Conservation (phyloP, 441 rosid species). For the Eutrema salsugineum region DNA sequence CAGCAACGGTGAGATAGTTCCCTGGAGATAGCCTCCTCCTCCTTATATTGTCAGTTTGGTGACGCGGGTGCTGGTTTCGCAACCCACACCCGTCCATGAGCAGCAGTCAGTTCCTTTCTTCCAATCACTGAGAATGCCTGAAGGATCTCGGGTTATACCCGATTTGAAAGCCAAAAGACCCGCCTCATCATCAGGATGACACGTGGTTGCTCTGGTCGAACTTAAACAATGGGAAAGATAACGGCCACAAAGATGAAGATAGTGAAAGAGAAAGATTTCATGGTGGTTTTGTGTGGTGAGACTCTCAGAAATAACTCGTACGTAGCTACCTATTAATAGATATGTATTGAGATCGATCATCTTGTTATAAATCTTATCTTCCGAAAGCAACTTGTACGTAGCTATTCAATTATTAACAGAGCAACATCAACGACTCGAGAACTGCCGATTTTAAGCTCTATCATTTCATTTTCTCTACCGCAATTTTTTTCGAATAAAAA, state of each 20-base stretch:
- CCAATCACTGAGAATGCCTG: conserved; percentile 63
- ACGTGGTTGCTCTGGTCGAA: conserved; percentile 33
- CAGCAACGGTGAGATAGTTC: conserved; percentile 54
- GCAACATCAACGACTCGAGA: no score
- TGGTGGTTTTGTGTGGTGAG: neutral
- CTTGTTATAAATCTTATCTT: no score
- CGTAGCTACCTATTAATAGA: no score
- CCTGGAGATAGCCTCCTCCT: conserved; percentile 31
- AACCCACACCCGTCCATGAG: conserved; percentile 50
- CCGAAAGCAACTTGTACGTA: no score
- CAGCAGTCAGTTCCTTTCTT: conserved; percentile 60
- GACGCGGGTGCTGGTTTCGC: conserved; percentile 46
- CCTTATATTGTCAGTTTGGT: conserved; percentile 22
- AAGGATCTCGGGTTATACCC: conserved; percentile 61
- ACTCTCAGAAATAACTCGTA: no score
- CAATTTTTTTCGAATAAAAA: no score
- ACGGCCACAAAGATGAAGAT: conserved; percentile 3
- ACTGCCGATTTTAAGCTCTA: no score
- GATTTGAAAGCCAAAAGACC: conserved; percentile 66
- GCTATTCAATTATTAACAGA: no score
- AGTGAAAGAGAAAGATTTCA: conserved; percentile 5
- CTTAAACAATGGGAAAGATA: conserved; percentile 2
- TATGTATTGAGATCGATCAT: no score
- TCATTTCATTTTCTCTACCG: no score
- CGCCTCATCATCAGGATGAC: conserved; percentile 54